A percentile compares a stretch with the other conserved stretches of the same genome.
phyloP scores from a whole-genome alignment of 345 rosid genomes.

The Corchorus olitorius region DNA sequence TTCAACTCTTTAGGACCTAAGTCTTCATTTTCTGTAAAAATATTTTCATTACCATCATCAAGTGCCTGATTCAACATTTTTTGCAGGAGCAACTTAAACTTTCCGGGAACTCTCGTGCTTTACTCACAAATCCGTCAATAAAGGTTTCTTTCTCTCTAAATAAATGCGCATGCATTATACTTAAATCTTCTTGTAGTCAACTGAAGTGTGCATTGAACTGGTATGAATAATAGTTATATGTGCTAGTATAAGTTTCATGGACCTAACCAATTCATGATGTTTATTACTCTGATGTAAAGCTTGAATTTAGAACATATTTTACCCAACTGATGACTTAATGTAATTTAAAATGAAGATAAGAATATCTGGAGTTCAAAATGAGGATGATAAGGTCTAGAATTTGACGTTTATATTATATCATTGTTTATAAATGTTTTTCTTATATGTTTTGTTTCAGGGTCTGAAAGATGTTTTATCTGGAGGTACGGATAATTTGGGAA shows the following conservation, averaged over 20 bases:
- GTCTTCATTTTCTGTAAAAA: not conserved
- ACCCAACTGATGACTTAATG: too few relatives aligned
- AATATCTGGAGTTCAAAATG: not conserved
- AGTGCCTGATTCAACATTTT: constrained; percentile 15
- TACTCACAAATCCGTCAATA: constrained; percentile 42
- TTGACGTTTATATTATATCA: not conserved
- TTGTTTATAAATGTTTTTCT: constrained; percentile 7
- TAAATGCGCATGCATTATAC: not conserved
- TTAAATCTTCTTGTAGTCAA: not conserved
- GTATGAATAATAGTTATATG: not conserved
- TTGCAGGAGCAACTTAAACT: constrained; percentile 71
- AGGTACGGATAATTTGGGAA: constrained; percentile 27
- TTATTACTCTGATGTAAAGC: too few relatives aligned
- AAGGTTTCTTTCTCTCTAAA: constrained; percentile 39
- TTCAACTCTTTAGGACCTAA: not conserved
- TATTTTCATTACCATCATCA: not conserved
- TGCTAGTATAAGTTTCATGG: not conserved
- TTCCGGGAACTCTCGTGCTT: constrained; percentile 51
- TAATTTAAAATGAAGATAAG: not conserved
- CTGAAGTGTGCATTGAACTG: not conserved
- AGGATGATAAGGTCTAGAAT: not conserved
- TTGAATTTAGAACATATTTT: too few relatives aligned
- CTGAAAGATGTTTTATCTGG: constrained; percentile 46
- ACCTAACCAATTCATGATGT: too few relatives aligned
- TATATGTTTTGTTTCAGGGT: constrained; percentile 44